Percentiles rank a stretch among this genome's conserved stretches.
phyloP scores from a whole-genome alignment of 495 filamentous ascomycete genomes.

The Xylaria sp. region DNA sequence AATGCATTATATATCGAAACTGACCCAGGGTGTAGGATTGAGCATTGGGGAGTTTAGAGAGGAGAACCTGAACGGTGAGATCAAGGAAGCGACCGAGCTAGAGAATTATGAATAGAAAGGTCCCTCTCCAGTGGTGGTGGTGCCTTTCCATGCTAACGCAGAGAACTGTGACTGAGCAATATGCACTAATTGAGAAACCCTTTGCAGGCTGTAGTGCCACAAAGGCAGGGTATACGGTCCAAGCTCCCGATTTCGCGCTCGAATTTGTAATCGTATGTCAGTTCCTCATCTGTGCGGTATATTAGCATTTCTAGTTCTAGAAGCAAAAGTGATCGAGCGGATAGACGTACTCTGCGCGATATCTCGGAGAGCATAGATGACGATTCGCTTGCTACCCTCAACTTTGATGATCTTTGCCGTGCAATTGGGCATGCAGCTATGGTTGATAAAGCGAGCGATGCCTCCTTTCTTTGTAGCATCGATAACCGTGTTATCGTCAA shows the following conservation, averaged over 20 bases:
- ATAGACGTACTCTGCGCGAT: conserved; percentile 85
- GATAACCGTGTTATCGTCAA: conserved; percentile 96
- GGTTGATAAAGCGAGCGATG: conserved; percentile 98
- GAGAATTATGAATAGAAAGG: not conserved
- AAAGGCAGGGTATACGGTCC: conserved; percentile 96
- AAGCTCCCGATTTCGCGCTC: conserved; percentile 94
- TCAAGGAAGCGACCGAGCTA: not conserved
- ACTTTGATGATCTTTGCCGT: conserved; percentile 99
- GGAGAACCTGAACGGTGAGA: not conserved
- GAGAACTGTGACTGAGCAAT: not conserved
- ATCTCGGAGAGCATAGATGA: conserved; percentile 96
- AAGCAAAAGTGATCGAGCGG: not conserved
- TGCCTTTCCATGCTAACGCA: not conserved
- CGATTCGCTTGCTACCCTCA: conserved; percentile 97
- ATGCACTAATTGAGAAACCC: conserved; percentile 89
- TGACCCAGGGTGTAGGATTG: conserved; percentile 15
- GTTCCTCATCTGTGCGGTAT: conserved; percentile 80
- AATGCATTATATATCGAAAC: conserved; percentile 28
- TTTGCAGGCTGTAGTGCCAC: conserved; percentile 94
- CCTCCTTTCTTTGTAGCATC: conserved; percentile 98
- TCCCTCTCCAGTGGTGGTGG: not conserved
- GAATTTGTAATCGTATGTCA: conserved; percentile 99
- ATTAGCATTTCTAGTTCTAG: conserved; percentile 49
- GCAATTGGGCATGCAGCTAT: conserved; percentile 97
- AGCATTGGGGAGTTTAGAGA: not conserved